phyloP scores from a whole-genome alignment of 164 flowering plant genomes.

The Stephania cephalantha region DNA sequence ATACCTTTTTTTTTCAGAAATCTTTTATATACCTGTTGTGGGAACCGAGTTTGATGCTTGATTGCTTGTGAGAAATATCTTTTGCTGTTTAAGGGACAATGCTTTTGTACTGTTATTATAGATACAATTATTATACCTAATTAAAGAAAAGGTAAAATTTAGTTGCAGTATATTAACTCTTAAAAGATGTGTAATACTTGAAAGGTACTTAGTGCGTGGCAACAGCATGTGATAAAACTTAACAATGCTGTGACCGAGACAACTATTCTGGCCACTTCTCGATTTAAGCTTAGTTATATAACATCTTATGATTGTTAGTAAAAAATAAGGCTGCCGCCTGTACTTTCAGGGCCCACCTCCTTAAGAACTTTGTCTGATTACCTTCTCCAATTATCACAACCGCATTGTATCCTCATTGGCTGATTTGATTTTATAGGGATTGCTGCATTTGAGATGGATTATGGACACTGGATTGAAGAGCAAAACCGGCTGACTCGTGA shows the following conservation, averaged over 20 bases:
- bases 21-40: no score
- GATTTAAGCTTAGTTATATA: not conserved
- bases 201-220: not conserved
- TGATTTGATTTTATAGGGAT: slow-evolving; percentile 14
- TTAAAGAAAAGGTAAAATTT: not conserved
- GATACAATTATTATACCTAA: no score
- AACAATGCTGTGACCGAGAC: no score
- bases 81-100: not conserved
- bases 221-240: no score
- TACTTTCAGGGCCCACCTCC: not conserved
- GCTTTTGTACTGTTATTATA: not conserved
- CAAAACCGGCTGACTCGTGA: slow-evolving; percentile 52
- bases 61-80: not conserved
- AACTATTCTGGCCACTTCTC: not conserved
- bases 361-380: not conserved
- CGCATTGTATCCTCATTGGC: not conserved
- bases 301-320: not conserved
- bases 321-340: not conserved
- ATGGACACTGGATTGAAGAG: slow-evolving; percentile 81
- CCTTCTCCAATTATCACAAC: not conserved
- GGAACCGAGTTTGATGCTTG: not conserved
- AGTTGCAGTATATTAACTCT: not conserved
- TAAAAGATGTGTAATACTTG: not conserved
- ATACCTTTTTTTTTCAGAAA: no score
- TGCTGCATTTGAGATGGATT: slow-evolving; percentile 70